Evolutionary conservation across 192 early-diverging fungal species (phyloP).

Genomic region (Pecoramyces ruminantium): DNA sequence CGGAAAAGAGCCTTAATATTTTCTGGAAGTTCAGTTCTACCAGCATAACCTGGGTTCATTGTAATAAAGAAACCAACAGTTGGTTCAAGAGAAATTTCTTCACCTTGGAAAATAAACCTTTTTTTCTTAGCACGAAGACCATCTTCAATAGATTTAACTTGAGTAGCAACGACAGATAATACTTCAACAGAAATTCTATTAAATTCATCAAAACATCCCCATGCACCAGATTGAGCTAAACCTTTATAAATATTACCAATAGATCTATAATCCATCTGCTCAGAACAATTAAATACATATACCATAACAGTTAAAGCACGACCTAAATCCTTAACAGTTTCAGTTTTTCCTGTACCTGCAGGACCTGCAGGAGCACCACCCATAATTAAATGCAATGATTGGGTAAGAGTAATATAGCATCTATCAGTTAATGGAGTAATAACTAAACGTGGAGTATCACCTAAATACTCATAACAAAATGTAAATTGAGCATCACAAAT

Average conservation of each 20-base stretch:
- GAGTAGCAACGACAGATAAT: slow-evolving; percentile 44
- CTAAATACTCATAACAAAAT: slow-evolving; percentile 47
- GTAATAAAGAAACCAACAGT: slow-evolving; percentile 47
- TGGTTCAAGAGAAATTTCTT: slow-evolving; percentile 31
- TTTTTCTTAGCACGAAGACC: slow-evolving; percentile 42
- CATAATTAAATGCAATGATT: slow-evolving; percentile 45
- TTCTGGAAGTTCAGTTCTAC: slow-evolving; percentile 45
- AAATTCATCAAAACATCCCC: slow-evolving; percentile 54
- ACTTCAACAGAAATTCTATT: slow-evolving; percentile 37
- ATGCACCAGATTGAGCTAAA: slow-evolving; percentile 41
- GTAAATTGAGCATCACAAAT: slow-evolving; percentile 47
- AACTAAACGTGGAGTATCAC: slow-evolving; percentile 45
- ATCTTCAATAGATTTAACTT: slow-evolving; percentile 50
- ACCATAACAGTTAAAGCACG: slow-evolving; percentile 51
- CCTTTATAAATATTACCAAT: slow-evolving; percentile 53
- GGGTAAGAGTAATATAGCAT: slow-evolving; percentile 48
- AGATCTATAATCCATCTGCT: slow-evolving; percentile 54
- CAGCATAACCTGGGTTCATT: slow-evolving; percentile 51
- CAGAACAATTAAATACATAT: slow-evolving; percentile 50
- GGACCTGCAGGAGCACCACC: slow-evolving; percentile 48
- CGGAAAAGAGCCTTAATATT: slow-evolving; percentile 52
- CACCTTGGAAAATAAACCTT: slow-evolving; percentile 48
- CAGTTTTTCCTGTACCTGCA: slow-evolving; percentile 35
- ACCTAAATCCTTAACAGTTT: slow-evolving; percentile 47
- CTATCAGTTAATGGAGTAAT: slow-evolving; percentile 46